These are phyloP conservation scores for Golubevia pallescens DNA, from an alignment of 1,284 basidiomycete genomes.

Conservation along the genomic window DNA sequence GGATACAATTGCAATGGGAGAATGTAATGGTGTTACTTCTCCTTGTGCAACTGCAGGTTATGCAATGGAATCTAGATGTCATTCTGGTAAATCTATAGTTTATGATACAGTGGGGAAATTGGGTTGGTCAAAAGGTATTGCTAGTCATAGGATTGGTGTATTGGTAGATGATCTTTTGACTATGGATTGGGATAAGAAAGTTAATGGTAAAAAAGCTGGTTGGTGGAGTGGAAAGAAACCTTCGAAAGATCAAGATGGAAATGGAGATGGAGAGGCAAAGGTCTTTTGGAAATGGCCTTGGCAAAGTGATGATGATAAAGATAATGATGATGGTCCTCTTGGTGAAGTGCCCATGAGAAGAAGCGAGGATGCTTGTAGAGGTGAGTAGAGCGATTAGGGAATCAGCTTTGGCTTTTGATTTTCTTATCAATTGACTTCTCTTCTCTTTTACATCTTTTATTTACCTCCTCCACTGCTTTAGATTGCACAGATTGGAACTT, in stretches of 20 bases:
- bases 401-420: no score
- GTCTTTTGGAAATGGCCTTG: not conserved
- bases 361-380: not conserved
- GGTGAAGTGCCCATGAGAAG: not conserved
- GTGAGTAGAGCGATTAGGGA: not conserved
- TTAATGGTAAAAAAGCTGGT: not conserved
- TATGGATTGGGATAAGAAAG: constrained; percentile 50
- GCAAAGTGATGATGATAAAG: not conserved
- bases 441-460: no score
- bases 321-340: not conserved
- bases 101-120: constrained; percentile 58
- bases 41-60: constrained; percentile 52
- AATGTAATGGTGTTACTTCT: constrained; percentile 48
- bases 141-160: constrained; percentile 49
- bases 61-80: constrained; percentile 61
- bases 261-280: not conserved
- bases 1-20: constrained; percentile 59
- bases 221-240: not conserved
- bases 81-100: constrained; percentile 55
- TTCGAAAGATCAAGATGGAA: not conserved
- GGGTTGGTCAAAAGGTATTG: constrained; percentile 44
- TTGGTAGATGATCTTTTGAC: constrained; percentile 48
- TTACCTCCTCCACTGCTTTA: no score
- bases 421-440: no score
- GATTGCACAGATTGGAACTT: no score